Evolutionary conservation across 352 stramenopile species (phyloP).

Genomic region (Phytophthora tubulina): DNA sequence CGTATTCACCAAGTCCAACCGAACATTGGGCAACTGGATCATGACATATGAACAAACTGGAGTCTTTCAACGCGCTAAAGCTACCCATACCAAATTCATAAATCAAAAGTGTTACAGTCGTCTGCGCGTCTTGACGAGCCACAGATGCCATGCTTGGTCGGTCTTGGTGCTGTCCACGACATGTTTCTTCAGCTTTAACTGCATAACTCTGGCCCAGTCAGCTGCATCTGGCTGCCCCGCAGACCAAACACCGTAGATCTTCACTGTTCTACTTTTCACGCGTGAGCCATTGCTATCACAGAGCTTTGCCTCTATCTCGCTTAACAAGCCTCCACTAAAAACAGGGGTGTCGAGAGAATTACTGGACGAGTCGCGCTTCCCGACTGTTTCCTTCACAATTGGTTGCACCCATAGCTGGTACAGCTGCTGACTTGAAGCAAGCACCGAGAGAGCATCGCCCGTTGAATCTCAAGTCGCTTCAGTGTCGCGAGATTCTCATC

Average conservation of each 20-base stretch:
- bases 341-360: neutral
- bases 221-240: neutral
- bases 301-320: neutral
- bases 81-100: neutral
- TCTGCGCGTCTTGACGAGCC: neutral
- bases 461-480: neutral
- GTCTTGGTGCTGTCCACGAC: neutral
- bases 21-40: too few relatives aligned
- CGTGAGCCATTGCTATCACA: neutral
- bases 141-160: neutral
- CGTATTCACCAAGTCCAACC: too few relatives aligned
- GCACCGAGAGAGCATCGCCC: neutral
- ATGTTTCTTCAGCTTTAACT: neutral
- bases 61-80: neutral
- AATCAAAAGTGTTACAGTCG: neutral
- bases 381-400: conserved; percentile 2
- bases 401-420: neutral
- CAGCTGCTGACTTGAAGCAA: neutral
- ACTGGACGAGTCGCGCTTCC: neutral
- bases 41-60: too few relatives aligned
- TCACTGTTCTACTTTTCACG: neutral
- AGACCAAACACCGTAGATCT: neutral
- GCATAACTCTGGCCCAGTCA: neutral
- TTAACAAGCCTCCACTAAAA: neutral
- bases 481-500: neutral